Evolutionary conservation across 2,329 filamentous ascomycete species (phyloP).

Genomic region (Delphinella strobiligena): DNA sequence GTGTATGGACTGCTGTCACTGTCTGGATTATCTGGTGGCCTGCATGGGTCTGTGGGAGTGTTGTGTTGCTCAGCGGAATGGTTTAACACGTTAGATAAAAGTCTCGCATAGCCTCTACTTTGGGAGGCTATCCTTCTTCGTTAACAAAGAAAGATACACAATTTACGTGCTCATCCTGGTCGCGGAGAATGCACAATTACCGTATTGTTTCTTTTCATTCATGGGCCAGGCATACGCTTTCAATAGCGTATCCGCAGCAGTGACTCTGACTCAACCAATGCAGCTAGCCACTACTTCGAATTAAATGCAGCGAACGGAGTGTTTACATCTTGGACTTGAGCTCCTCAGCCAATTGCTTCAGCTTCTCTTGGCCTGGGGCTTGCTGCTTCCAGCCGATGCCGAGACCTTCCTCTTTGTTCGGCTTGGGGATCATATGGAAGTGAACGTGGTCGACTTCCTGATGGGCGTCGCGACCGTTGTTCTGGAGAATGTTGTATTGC

Average conservation of each 20-base stretch:
- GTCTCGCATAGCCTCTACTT: no score
- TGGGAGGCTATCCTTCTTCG: no score
- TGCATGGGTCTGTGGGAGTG: conserved; percentile 10
- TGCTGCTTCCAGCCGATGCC: conserved; percentile 69
- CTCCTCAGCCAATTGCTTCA: conserved; percentile 70
- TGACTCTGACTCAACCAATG: background rate
- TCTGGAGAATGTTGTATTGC: conserved; percentile 92
- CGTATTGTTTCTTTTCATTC: background rate
- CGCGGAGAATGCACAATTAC: background rate
- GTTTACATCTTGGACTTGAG: conserved; percentile 83
- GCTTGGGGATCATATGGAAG: conserved; percentile 97
- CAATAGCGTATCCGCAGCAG: background rate
- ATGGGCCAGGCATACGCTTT: background rate
- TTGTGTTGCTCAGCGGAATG: conserved; percentile 9
- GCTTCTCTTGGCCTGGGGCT: conserved; percentile 63
- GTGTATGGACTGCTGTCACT: conserved; percentile 11
- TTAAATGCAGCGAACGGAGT: no score
- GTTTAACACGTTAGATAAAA: no score
- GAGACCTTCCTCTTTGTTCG: conserved; percentile 69
- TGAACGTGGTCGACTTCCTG: conserved; percentile 90
- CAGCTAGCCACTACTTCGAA: background rate
- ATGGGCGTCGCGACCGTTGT: conserved; percentile 85
- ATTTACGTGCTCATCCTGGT: background rate
- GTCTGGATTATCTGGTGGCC: conserved; percentile 12
- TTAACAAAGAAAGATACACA: background rate